A percentile compares a stretch with the other conserved stretches of the same genome.
These are phyloP conservation scores for Yamadazyma pseudoaaseri DNA, from an alignment of 1,139 yeast genomes.

Conservation along the genomic window DNA sequence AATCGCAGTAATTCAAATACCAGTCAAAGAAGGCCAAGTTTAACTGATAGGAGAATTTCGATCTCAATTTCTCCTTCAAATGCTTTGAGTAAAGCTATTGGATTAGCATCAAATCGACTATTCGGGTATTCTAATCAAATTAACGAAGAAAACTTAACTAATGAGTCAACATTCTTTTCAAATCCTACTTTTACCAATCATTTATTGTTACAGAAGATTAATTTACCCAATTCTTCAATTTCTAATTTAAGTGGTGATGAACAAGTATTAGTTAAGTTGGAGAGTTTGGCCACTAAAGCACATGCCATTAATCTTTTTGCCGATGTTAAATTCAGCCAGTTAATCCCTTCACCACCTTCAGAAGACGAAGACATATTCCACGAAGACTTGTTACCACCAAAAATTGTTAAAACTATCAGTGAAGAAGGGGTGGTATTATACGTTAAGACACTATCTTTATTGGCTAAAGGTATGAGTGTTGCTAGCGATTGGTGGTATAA, in stretches of 20 bases:
- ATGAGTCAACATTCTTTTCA: constrained; percentile 22
- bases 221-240: constrained; percentile 11
- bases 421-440: constrained; percentile 86
- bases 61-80: constrained; percentile 82
- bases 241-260: constrained; percentile 30
- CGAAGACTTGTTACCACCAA: constrained; percentile 55
- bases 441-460: constrained; percentile 75
- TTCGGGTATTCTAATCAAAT: constrained; percentile 50
- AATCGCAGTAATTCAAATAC: constrained; percentile 28
- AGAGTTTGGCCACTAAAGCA: constrained; percentile 81
- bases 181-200: constrained; percentile 39
- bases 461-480: constrained; percentile 81
- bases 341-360: constrained; percentile 76
- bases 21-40: constrained; percentile 46
- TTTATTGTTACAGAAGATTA: constrained; percentile 32
- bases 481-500: constrained; percentile 88
- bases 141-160: constrained; percentile 14
- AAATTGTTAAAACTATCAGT: constrained; percentile 58
- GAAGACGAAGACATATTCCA: constrained; percentile 37
- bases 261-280: constrained; percentile 50
- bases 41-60: constrained; percentile 60
- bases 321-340: constrained; percentile 83
- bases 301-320: constrained; percentile 88
- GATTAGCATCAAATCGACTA: constrained; percentile 81
- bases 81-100: constrained; percentile 85